Evolutionary conservation across 371 early-diverging fungal genomes (phyloP).

Genomic region (Mucor saturninus): DNA sequence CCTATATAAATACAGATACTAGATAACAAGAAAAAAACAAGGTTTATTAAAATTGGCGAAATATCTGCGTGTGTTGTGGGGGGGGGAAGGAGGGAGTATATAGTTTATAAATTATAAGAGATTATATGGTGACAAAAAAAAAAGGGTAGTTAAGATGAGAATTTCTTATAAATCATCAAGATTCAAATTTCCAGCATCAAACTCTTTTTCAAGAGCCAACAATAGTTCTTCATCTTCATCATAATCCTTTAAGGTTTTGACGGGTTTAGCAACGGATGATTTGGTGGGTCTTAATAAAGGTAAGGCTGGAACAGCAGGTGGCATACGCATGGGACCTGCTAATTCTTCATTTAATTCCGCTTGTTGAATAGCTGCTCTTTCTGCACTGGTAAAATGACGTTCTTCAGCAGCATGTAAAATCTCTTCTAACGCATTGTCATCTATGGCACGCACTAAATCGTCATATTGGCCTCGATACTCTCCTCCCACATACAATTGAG

Average conservation of each 20-base stretch:
- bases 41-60: background rate
- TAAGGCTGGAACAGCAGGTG: slow-evolving; percentile 30
- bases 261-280: slow-evolving; percentile 20
- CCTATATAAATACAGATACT: too few species aligned
- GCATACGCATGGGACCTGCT: slow-evolving; percentile 11
- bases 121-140: background rate
- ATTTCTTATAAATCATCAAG: slow-evolving; percentile 32
- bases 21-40: background rate
- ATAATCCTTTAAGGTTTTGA: slow-evolving; percentile 36
- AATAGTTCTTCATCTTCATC: slow-evolving; percentile 53
- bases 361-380: slow-evolving; percentile 40
- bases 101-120: background rate
- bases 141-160: background rate
- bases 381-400: slow-evolving; percentile 34
- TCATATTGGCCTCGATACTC: slow-evolving; percentile 46
- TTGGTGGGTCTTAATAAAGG: slow-evolving; percentile 33
- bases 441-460: slow-evolving; percentile 32
- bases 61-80: too few species aligned
- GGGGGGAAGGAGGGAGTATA: background rate
- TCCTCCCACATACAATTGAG: slow-evolving; percentile 51
- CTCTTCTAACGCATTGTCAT: slow-evolving; percentile 23
- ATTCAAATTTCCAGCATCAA: slow-evolving; percentile 38
- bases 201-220: slow-evolving; percentile 39
- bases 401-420: slow-evolving; percentile 41
- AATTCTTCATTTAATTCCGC: slow-evolving; percentile 35